Evolutionary conservation across 1,284 basidiomycete genomes (phyloP).

Genomic region (Puccinia triticina): DNA sequence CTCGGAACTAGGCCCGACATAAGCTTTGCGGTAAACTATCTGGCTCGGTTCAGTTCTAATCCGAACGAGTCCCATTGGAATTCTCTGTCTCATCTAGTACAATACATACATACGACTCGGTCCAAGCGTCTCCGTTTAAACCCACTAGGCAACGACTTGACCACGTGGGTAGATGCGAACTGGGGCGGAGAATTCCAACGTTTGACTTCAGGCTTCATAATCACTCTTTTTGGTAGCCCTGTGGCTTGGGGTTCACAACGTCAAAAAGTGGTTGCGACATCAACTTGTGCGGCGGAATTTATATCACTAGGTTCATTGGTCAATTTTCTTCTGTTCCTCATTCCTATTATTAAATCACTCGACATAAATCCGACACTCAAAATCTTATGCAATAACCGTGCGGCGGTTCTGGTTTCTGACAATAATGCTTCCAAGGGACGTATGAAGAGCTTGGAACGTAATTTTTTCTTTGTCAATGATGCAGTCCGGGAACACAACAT

Average conservation of each 20-base stretch:
- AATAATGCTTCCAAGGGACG: neutral
- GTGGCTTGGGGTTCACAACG: too few relatives aligned
- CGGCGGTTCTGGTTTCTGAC: neutral
- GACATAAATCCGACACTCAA: too few relatives aligned
- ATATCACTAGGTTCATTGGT: too few relatives aligned
- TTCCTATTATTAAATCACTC: too few relatives aligned
- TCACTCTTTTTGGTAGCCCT: too few relatives aligned
- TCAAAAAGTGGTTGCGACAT: too few relatives aligned
- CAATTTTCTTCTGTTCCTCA: too few relatives aligned
- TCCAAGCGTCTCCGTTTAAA: neutral
- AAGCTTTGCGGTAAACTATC: neutral
- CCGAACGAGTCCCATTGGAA: neutral
- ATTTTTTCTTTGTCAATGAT: neutral
- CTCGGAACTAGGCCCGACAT: neutral
- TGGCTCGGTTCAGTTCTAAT: neutral
- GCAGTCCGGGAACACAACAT: neutral
- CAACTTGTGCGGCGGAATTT: too few relatives aligned
- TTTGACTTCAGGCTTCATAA: too few relatives aligned
- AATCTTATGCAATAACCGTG: too few relatives aligned
- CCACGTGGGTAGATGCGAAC: neutral
- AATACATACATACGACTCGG: neutral
- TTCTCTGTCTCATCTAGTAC: neutral
- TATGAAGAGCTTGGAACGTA: neutral
- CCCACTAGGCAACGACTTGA: neutral
- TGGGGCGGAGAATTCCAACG: too few relatives aligned